Evolutionary conservation across 495 filamentous ascomycete genomes (phyloP).

Genomic region (Melanomma pulvis-pyrius): DNA sequence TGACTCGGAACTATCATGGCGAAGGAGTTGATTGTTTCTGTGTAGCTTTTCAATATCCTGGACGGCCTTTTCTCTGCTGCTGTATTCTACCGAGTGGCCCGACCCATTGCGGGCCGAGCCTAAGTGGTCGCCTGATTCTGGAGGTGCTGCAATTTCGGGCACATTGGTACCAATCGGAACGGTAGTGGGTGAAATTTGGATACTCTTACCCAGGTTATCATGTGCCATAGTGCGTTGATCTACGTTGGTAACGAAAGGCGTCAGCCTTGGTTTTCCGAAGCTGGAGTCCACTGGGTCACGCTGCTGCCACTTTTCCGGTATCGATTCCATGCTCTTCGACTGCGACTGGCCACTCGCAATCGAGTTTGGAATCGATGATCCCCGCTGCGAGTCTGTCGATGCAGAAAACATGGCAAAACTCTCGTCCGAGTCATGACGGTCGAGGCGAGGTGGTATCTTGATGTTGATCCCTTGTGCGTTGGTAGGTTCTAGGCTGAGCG

Average conservation of each 20-base stretch:
- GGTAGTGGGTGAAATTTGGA: conserved; percentile 27
- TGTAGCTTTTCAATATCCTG: conserved; percentile 34
- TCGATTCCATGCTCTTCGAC: conserved; percentile 44
- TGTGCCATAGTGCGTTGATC: conserved; percentile 9
- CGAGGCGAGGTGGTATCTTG: conserved; percentile 48
- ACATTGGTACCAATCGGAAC: conserved; percentile 25
- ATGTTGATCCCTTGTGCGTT: conserved; percentile 41
- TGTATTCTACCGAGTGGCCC: conserved; percentile 13
- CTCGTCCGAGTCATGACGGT: conserved; percentile 74
- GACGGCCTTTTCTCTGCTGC: conserved; percentile 31
- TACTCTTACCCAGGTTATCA: conserved; percentile 20
- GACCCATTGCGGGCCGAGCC: conserved; percentile 28
- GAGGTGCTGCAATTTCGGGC: background rate
- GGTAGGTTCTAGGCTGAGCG: conserved; percentile 41
- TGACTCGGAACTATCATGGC: conserved; percentile 39
- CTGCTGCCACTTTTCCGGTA: conserved; percentile 32
- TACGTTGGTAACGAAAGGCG: background rate
- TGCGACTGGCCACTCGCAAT: conserved; percentile 46
- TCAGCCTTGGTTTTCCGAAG: conserved; percentile 23
- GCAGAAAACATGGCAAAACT: conserved; percentile 84
- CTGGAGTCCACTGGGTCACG: conserved; percentile 19
- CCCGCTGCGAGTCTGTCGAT: conserved; percentile 57
- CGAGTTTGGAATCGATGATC: conserved; percentile 50
- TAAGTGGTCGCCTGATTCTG: conserved; percentile 14
- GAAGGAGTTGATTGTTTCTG: conserved; percentile 38